Evolutionary conservation across 257 asterid genomes (phyloP).

Genomic region (Lycium ferocissimum): DNA sequence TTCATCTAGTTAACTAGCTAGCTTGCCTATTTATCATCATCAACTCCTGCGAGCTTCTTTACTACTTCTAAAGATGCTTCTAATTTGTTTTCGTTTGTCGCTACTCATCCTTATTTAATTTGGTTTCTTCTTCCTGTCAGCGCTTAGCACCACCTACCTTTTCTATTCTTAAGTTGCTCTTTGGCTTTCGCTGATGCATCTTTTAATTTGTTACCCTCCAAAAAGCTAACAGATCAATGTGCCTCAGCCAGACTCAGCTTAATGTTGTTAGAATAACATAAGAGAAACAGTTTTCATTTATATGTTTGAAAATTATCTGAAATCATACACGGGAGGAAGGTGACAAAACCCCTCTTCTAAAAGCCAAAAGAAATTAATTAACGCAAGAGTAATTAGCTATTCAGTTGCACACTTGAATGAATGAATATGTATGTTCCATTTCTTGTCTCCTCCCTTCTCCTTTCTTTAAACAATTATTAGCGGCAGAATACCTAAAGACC

Average conservation of each 20-base stretch:
- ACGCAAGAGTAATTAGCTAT: not conserved
- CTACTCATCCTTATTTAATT: not conserved
- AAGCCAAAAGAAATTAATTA: not conserved
- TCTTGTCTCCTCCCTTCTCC: not conserved
- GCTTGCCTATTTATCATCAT: conserved; percentile 9
- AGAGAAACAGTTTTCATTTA: not conserved
- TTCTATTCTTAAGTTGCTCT: too few species aligned
- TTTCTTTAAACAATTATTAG: conserved; percentile 3
- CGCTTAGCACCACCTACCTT: not conserved
- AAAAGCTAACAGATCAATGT: not conserved
- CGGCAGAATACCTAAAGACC: too few species aligned
- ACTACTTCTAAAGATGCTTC: not conserved
- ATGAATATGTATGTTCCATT: not conserved
- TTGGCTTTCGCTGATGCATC: too few species aligned
- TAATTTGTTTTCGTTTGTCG: not conserved
- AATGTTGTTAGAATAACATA: not conserved
- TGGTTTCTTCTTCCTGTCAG: conserved; percentile 23
- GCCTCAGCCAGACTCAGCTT: conserved; percentile 12
- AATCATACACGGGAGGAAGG: not conserved
- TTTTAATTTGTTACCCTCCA: not conserved
- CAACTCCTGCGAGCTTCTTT: not conserved
- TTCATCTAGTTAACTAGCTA: conserved; percentile 22
- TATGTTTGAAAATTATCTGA: not conserved
- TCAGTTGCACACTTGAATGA: not conserved
- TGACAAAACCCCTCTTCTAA: not conserved